Evolutionary conservation across 306 rosid genomes (phyloP).

Genomic region (barrel medic (Medicago truncatula)): DNA sequence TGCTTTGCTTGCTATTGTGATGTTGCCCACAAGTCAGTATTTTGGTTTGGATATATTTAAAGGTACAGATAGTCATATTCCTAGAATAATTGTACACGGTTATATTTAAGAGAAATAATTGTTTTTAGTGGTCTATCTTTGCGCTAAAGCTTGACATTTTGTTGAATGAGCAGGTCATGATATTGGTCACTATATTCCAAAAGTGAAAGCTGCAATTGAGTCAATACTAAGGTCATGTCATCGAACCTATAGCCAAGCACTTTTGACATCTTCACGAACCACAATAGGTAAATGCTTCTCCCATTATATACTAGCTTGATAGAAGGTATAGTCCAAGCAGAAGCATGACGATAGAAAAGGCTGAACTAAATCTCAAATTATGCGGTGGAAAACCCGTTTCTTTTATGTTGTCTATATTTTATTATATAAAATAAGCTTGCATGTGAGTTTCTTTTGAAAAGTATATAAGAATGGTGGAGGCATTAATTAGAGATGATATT

Average conservation of each 20-base stretch:
- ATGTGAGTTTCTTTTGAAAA: slow-evolving; percentile 22
- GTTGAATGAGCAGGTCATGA: slow-evolving; percentile 78
- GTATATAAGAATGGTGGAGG: slow-evolving; percentile 17
- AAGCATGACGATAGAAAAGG: slow-evolving; percentile 24
- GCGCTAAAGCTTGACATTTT: slow-evolving; percentile 36
- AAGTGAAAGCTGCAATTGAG: slow-evolving; percentile 97
- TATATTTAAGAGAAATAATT: slow-evolving; percentile 16
- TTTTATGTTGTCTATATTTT: slow-evolving; percentile 28
- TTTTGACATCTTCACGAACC: slow-evolving; percentile 93
- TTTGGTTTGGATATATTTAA: slow-evolving; percentile 87
- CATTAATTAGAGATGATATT: slow-evolving; percentile 30
- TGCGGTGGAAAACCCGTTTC: slow-evolving; percentile 19
- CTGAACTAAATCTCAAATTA: slow-evolving; percentile 11
- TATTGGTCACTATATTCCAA: slow-evolving; percentile 93
- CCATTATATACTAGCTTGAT: slow-evolving; percentile 36
- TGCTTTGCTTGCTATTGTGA: slow-evolving; percentile 92
- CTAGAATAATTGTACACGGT: slow-evolving; percentile 22
- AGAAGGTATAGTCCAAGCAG: slow-evolving; percentile 33
- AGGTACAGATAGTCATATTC: slow-evolving; percentile 58
- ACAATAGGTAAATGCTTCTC: slow-evolving; percentile 73
- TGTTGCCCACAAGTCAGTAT: slow-evolving; percentile 84
- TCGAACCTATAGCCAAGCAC: slow-evolving; percentile 87
- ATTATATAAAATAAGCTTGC: not conserved
- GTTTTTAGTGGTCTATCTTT: slow-evolving; percentile 37
- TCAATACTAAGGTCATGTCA: slow-evolving; percentile 87